phyloP scores from a whole-genome alignment of 2,329 filamentous ascomycete genomes.

The Penicillium sp. region DNA sequence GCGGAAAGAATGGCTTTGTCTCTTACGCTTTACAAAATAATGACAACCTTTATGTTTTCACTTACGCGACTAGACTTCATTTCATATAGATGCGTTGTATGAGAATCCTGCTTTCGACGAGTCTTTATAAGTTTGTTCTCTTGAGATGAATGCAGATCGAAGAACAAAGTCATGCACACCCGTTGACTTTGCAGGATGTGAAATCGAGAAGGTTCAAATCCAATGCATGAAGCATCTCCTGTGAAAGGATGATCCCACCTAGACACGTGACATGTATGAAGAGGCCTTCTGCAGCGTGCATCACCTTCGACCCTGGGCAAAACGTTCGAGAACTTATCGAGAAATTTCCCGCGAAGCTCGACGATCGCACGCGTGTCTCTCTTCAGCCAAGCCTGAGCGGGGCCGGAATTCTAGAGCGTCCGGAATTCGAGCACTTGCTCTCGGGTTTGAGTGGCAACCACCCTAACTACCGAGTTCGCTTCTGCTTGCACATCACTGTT shows the following conservation, averaged over 20 bases:
- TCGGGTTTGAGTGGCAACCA: slow-evolving; percentile 18
- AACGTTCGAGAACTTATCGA: neutral
- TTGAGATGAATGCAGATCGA: neutral
- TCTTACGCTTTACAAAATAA: too few relatives aligned
- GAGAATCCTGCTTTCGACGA: neutral
- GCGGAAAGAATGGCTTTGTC: too few relatives aligned
- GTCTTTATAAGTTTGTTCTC: neutral
- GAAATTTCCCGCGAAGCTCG: neutral
- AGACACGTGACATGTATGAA: neutral
- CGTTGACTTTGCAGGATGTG: neutral
- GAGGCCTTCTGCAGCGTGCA: neutral
- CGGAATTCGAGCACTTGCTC: slow-evolving; percentile 10
- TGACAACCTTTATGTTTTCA: too few relatives aligned
- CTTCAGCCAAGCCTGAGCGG: neutral
- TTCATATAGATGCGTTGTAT: neutral
- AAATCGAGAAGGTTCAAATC: neutral
- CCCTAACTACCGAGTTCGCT: slow-evolving; percentile 14
- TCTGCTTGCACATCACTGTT: neutral
- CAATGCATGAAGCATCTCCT: neutral
- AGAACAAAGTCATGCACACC: neutral
- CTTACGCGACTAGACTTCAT: too few relatives aligned
- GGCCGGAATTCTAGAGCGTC: slow-evolving; percentile 1
- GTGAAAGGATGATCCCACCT: neutral
- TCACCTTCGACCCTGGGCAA: neutral
- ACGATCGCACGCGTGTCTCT: neutral